Percentiles rank a stretch among this genome's conserved stretches.
Conservation (phyloP, 1,139 yeast species). For the Geotrichum citri-aurantii region DNA sequence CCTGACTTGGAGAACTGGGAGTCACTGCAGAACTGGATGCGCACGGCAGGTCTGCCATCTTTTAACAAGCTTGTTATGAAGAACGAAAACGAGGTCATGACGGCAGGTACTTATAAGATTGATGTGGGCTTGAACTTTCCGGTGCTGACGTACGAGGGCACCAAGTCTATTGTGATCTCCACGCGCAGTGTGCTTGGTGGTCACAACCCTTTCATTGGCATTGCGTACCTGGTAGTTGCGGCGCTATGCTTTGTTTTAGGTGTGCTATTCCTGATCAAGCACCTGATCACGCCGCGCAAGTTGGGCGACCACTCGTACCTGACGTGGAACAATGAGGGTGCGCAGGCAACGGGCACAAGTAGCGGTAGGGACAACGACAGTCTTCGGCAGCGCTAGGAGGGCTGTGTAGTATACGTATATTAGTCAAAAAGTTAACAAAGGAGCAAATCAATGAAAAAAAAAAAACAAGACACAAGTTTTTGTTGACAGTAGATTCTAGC, state of each 20-base stretch:
- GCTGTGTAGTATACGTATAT: background rate
- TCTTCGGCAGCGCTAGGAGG: slow-evolving; percentile 8
- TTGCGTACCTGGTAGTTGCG: slow-evolving; percentile 90
- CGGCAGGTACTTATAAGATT: slow-evolving; percentile 65
- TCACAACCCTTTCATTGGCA: slow-evolving; percentile 78
- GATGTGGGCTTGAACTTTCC: slow-evolving; percentile 83
- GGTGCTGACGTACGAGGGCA: slow-evolving; percentile 74
- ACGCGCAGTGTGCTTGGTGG: slow-evolving; percentile 91
- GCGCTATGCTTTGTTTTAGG: slow-evolving; percentile 70
- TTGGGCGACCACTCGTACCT: slow-evolving; percentile 67
- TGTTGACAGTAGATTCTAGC: too few species aligned
- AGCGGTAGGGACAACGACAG: slow-evolving; percentile 16
- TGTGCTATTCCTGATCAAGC: slow-evolving; percentile 52
- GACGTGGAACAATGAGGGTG: slow-evolving; percentile 55
- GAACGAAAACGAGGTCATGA: slow-evolving; percentile 60
- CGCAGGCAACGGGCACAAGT: slow-evolving; percentile 14
- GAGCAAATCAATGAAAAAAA: background rate
- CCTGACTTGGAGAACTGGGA: slow-evolving; percentile 77
- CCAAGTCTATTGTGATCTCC: slow-evolving; percentile 70
- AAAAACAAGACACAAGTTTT: background rate
- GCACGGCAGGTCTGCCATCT: slow-evolving; percentile 82
- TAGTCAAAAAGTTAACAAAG: background rate
- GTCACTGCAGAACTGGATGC: slow-evolving; percentile 97
- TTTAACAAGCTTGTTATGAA: slow-evolving; percentile 78
- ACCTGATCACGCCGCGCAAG: slow-evolving; percentile 61